A percentile compares a stretch with the other conserved stretches of the same genome.
Evolutionary conservation across 768 basidiomycete species (phyloP).

Genomic region (Leccinum arenicola): DNA sequence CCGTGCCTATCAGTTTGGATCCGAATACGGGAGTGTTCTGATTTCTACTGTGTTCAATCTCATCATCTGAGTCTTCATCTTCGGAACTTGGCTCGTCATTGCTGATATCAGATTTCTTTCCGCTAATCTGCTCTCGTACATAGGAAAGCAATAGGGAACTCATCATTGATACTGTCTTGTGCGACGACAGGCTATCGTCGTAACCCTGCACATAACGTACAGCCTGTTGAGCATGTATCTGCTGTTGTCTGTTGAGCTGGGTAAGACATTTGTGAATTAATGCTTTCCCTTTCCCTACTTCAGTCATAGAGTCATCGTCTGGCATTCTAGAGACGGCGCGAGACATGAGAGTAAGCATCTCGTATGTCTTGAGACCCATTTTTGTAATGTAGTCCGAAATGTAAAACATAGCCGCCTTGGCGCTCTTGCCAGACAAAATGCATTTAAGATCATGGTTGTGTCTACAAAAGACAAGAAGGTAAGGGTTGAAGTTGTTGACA

Average conservation of each 20-base stretch:
- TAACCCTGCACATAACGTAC: conserved; percentile 27
- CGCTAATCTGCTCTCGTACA: neutral
- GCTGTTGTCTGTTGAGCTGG: conserved; percentile 28
- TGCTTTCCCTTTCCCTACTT: conserved; percentile 4
- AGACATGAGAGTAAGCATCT: conserved; percentile 27
- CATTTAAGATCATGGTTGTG: conserved; percentile 38
- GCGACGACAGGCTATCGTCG: conserved; percentile 12
- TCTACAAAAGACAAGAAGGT: conserved; percentile 31
- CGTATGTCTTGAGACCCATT: conserved; percentile 23
- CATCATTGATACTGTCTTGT: neutral
- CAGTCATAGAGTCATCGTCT: too few species aligned
- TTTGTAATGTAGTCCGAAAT: conserved; percentile 38
- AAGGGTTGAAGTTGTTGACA: conserved; percentile 33
- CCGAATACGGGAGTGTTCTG: neutral
- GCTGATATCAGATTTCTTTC: too few species aligned
- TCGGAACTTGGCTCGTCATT: neutral
- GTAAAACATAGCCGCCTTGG: conserved; percentile 37
- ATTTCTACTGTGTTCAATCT: too few species aligned
- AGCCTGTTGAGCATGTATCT: conserved; percentile 36
- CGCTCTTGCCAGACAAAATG: conserved; percentile 31
- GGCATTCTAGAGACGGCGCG: conserved; percentile 15
- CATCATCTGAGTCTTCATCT: neutral
- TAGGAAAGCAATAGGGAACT: neutral
- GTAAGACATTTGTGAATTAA: conserved; percentile 33
- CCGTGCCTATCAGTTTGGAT: neutral